A percentile compares a stretch with the other conserved stretches of the same genome.
Conservation (phyloP, 2,329 filamentous ascomycete genomes). For the Metarhizium guizhouense region DNA sequence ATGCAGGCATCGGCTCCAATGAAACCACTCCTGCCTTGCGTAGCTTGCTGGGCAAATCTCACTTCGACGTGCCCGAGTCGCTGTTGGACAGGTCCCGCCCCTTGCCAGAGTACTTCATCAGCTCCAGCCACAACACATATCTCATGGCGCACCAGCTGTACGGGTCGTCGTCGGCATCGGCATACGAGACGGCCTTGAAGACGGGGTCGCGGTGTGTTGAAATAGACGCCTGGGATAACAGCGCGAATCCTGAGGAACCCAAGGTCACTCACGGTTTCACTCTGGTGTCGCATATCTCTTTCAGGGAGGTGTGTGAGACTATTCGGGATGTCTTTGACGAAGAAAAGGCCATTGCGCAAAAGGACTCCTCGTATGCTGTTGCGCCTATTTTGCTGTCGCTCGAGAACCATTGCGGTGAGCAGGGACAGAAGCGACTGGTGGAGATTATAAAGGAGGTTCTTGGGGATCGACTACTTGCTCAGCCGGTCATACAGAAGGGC, state of each 20-base stretch:
- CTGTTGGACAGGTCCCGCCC: conserved; percentile 50
- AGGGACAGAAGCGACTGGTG: conserved; percentile 52
- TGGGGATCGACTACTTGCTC: conserved; percentile 49
- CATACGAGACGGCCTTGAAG: conserved; percentile 53
- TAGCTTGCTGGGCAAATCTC: conserved; percentile 44
- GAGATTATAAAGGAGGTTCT: conserved; percentile 58
- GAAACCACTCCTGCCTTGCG: conserved; percentile 36
- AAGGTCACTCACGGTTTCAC: conserved; percentile 66
- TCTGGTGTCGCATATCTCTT: conserved; percentile 55
- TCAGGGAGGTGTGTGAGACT: conserved; percentile 56
- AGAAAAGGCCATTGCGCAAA: conserved; percentile 36
- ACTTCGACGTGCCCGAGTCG: conserved; percentile 45
- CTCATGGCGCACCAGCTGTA: conserved; percentile 61
- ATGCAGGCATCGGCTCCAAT: conserved; percentile 34
- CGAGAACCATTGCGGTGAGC: conserved; percentile 55
- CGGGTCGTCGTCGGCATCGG: conserved; percentile 51
- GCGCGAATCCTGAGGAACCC: conserved; percentile 50
- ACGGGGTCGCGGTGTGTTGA: conserved; percentile 62
- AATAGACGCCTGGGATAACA: conserved; percentile 64
- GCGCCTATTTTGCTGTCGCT: conserved; percentile 56
- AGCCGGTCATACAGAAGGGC: conserved; percentile 46
- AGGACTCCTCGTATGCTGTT: conserved; percentile 27
- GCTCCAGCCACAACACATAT: conserved; percentile 67
- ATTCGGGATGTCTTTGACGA: conserved; percentile 54
- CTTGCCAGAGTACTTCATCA: conserved; percentile 62